Percentiles rank a stretch among this genome's conserved stretches.
phyloP scores from a whole-genome alignment of 352 stramenopile species.

The Globisporangium irregulare region DNA sequence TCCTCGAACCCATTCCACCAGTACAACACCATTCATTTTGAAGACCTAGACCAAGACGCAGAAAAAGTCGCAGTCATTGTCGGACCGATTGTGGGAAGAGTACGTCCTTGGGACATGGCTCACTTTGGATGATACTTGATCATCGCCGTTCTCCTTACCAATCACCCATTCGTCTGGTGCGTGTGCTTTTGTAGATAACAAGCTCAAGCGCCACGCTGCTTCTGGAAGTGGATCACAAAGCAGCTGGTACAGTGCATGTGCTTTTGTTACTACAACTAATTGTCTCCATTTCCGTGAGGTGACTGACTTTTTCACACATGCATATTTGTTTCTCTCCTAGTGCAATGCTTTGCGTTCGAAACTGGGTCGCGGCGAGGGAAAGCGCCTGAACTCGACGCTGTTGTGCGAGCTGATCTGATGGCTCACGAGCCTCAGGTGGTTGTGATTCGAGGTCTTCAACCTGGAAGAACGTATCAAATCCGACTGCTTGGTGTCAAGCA shows the following conservation, averaged over 20 bases:
- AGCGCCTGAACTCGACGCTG: not conserved
- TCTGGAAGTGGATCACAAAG: constrained; percentile 32
- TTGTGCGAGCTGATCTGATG: constrained; percentile 8
- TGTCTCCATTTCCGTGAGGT: not conserved
- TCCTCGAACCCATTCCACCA: constrained; percentile 21
- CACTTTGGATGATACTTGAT: not conserved
- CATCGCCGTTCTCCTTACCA: not conserved
- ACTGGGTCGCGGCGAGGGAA: not conserved
- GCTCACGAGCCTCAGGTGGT: constrained; percentile 23
- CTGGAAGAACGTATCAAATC: constrained; percentile 34
- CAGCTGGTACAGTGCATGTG: constrained; percentile 8
- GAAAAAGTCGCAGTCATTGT: constrained; percentile 33
- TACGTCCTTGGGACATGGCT: constrained; percentile 5
- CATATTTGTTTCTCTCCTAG: not conserved
- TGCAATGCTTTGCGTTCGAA: constrained; percentile 40
- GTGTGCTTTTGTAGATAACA: constrained; percentile 16
- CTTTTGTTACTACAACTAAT: not conserved
- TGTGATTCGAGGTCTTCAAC: constrained; percentile 18
- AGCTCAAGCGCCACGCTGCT: constrained; percentile 25
- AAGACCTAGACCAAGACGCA: constrained; percentile 3
- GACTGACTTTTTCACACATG: not conserved
- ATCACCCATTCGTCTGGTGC: not conserved
- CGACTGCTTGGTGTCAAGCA: constrained; percentile 39
- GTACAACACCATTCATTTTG: constrained; percentile 38
- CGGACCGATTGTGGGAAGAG: constrained; percentile 39